These are phyloP conservation scores for Aspergillus amoenus DNA, from an alignment of 2,329 filamentous ascomycete species.

Conservation along the genomic window DNA sequence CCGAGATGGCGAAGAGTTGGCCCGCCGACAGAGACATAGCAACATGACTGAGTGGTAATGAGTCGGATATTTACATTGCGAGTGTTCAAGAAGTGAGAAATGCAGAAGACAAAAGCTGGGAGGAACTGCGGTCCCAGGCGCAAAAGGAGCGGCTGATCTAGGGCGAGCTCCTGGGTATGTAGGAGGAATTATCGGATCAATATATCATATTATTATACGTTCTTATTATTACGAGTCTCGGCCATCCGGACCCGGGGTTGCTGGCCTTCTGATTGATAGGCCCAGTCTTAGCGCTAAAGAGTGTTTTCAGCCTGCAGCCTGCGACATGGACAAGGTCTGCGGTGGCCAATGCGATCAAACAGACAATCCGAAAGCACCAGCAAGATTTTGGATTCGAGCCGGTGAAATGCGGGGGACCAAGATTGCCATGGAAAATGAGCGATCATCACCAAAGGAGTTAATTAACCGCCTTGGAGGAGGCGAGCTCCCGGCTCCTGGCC, in stretches of 20 bases:
- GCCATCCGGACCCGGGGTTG: background rate
- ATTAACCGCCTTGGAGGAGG: background rate
- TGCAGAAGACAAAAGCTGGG: background rate
- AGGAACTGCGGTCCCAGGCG: background rate
- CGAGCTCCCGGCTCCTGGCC: background rate
- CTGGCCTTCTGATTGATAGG: background rate
- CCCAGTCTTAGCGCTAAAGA: background rate
- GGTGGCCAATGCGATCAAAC: background rate
- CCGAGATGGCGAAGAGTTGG: slow-evolving; percentile 56
- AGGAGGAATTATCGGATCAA: slow-evolving; percentile 5
- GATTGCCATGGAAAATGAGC: background rate
- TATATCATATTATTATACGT: slow-evolving; percentile 5
- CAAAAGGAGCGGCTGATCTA: slow-evolving; percentile 1
- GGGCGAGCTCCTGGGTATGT: slow-evolving; percentile 5
- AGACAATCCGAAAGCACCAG: background rate
- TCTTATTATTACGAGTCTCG: slow-evolving; percentile 1
- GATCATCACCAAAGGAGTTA: background rate
- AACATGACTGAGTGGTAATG: slow-evolving; percentile 13
- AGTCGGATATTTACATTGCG: background rate
- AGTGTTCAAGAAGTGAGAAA: background rate
- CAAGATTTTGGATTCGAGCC: background rate
- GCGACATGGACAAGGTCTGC: background rate
- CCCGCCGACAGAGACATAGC: slow-evolving; percentile 28
- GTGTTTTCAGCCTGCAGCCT: background rate
- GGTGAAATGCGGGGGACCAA: background rate